phyloP scores from a whole-genome alignment of 352 stramenopile genomes.

The Blastocystis sp. region DNA sequence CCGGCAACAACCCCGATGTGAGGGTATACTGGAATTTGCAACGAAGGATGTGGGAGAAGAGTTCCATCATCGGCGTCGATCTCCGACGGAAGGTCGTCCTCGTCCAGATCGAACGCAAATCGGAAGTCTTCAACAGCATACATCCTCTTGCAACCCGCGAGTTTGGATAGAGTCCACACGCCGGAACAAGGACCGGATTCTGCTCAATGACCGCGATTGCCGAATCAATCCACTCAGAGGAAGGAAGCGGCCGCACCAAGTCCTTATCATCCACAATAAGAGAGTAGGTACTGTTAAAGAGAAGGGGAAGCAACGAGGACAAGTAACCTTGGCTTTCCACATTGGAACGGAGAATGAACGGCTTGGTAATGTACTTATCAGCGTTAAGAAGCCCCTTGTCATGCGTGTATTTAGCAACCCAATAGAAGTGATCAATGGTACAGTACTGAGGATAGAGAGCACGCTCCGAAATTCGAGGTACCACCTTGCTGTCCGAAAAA shows the following conservation, averaged over 20 bases:
- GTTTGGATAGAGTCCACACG: neutral
- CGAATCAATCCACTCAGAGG: conserved; percentile 41
- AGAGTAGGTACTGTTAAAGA: conserved; percentile 23
- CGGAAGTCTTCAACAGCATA: conserved; percentile 13
- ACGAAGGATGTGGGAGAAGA: neutral
- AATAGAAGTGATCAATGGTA: too few species aligned
- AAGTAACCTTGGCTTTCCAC: conserved; percentile 18
- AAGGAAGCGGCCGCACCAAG: too few species aligned
- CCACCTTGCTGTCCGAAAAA: too few species aligned
- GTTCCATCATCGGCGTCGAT: neutral
- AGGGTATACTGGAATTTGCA: neutral
- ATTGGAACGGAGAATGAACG: too few species aligned
- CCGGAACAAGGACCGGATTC: neutral
- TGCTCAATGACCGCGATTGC: too few species aligned
- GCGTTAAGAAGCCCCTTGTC: too few species aligned
- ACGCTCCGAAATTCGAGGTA: too few species aligned
- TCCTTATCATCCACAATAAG: conserved; percentile 36
- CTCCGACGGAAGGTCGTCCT: conserved; percentile 13
- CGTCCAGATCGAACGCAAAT: conserved; percentile 14
- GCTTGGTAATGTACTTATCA: too few species aligned
- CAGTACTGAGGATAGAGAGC: too few species aligned
- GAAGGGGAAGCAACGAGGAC: conserved; percentile 4
- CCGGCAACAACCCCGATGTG: neutral
- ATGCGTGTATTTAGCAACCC: too few species aligned
- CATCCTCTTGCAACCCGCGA: neutral